Evolutionary conservation across 768 basidiomycete species (phyloP), one percentile per base, ranked within the genome.

Genomic region (Psilocybe cyanescens): DNA sequence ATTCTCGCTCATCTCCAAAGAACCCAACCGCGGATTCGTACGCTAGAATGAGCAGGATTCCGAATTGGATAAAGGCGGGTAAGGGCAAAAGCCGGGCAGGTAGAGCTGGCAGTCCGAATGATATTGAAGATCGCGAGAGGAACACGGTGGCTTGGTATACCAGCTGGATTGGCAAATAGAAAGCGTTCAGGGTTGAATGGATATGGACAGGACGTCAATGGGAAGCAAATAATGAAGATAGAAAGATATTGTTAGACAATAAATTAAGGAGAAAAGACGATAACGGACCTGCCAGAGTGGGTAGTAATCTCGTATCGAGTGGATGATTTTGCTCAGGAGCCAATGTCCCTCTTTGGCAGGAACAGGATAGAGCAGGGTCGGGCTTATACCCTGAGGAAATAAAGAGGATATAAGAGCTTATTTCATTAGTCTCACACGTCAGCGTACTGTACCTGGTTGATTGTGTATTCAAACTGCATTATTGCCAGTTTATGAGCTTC

Each of bases 141-240:
- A 98, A 97, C 49, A 97, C 96, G 45, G 92, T 92, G 19, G 92
- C 86, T 79, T 93, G 93, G 69, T 95, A 95, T 30, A 94, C 86
- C 41, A 95, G 85, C 87, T 93, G 41, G 6, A 35, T 11, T 50
- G 29, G 37, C 14, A 48, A 44, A 48, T 31, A 29, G 9, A 35
- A 35, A 35, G 33, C 33, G 33, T 35, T 2, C 24, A 24, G 24
- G 24, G 24, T 24, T 24, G 24, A 24, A 24, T 24, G 24, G 24
- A 24, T 24, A 24, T 24, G 24, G 24, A 24, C 24, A 24, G 24
- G 24, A 24, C 24, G 24, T 24, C 24, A 24, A 24, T 24, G 24
- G 24, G 2, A 24, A 24, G 24, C 24, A 24, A 24, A 24, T 24
- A 24, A 24, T 24, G 24, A 24, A 24, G 24, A 24, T 24, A 2